These are phyloP conservation scores for Cyberlindnera xylosilytica DNA, from an alignment of 805 yeast species.

Conservation along the genomic window DNA sequence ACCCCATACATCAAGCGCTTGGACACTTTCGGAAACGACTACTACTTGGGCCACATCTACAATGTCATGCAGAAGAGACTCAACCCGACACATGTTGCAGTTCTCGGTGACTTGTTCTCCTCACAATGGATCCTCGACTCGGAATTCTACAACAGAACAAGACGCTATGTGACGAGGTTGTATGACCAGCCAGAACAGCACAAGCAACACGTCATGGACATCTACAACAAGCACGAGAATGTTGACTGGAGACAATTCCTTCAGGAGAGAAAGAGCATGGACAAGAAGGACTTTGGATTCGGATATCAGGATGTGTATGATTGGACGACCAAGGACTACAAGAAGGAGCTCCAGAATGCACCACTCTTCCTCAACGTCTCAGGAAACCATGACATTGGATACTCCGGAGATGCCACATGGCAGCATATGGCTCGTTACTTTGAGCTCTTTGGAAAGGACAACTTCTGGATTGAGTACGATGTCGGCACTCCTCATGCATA, in stretches of 20 bases:
- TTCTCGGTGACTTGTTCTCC: slow-evolving; percentile 89
- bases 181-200: slow-evolving; percentile 58
- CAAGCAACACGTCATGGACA: slow-evolving; percentile 45
- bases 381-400: slow-evolving; percentile 96
- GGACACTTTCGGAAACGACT: slow-evolving; percentile 89
- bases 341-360: slow-evolving; percentile 36
- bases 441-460: slow-evolving; percentile 76
- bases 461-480: slow-evolving; percentile 73
- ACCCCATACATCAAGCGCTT: slow-evolving; percentile 71
- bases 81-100: slow-evolving; percentile 77
- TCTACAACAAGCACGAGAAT: slow-evolving; percentile 46
- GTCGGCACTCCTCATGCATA: slow-evolving; percentile 65
- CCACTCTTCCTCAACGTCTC: slow-evolving; percentile 80
- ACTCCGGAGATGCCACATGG: slow-evolving; percentile 89
- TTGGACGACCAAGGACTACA: slow-evolving; percentile 48
- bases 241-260: slow-evolving; percentile 52
- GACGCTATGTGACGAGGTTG: slow-evolving; percentile 66
- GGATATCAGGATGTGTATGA: slow-evolving; percentile 62
- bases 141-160: slow-evolving; percentile 80
- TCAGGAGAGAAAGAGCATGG: slow-evolving; percentile 29
- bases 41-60: slow-evolving; percentile 82
- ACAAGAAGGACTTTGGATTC: slow-evolving; percentile 37
- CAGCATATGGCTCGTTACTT: slow-evolving; percentile 84
- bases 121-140: slow-evolving; percentile 92
- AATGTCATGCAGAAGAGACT: slow-evolving; percentile 58